phyloP scores from a whole-genome alignment of 2,329 filamentous ascomycete genomes.

The Rutstroemia sydowiana region DNA sequence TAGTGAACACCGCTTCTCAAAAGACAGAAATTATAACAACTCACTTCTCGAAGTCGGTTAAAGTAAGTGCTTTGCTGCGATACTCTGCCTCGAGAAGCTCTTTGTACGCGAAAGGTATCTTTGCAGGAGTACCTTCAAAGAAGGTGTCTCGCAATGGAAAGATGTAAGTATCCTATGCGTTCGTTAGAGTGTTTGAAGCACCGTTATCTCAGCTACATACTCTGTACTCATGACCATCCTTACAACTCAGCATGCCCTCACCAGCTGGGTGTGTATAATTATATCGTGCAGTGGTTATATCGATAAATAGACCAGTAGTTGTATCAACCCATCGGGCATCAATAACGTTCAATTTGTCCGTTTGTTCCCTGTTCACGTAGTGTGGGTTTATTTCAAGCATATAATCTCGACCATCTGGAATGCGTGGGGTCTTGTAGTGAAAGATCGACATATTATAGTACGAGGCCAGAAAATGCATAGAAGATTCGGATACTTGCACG shows the following conservation, averaged over 20 bases:
- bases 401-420: constrained; percentile 44
- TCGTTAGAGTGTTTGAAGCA: constrained; percentile 6
- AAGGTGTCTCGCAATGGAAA: constrained; percentile 62
- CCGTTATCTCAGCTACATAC: constrained; percentile 26
- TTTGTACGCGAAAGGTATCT: constrained; percentile 57
- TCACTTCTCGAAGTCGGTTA: constrained; percentile 46
- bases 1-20: background rate
- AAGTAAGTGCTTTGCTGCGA: constrained; percentile 41
- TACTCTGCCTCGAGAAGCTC: constrained; percentile 54
- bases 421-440: constrained; percentile 28
- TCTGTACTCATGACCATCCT: constrained; percentile 43
- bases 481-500: constrained; percentile 42
- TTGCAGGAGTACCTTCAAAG: constrained; percentile 59
- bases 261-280: constrained; percentile 34
- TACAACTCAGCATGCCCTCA: constrained; percentile 42
- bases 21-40: background rate
- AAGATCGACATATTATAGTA: constrained; percentile 38
- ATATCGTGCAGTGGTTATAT: constrained; percentile 66
- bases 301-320: constrained; percentile 69
- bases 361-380: constrained; percentile 52
- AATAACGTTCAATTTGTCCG: constrained; percentile 69
- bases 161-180: constrained; percentile 46
- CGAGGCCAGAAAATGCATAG: constrained; percentile 45
- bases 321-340: constrained; percentile 79
- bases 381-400: constrained; percentile 73